Evolutionary conservation across 2,329 filamentous ascomycete genomes (phyloP).

Genomic region (Corynespora cassiicola): DNA sequence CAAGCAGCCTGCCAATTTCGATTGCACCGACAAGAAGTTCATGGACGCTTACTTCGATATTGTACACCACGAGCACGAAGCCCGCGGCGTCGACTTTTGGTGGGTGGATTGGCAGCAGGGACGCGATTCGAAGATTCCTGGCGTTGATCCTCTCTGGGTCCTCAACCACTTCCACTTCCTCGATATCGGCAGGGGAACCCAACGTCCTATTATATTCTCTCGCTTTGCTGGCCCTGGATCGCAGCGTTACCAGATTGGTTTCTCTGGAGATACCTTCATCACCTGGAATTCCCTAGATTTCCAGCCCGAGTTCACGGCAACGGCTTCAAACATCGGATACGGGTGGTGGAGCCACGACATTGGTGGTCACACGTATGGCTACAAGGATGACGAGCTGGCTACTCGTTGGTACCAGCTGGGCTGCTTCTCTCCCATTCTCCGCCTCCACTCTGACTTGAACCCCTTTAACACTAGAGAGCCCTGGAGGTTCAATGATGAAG

Average conservation of each 20-base stretch:
- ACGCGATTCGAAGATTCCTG: slow-evolving; percentile 59
- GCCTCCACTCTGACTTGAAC: slow-evolving; percentile 65
- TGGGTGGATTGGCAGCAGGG: slow-evolving; percentile 75
- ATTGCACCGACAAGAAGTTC: slow-evolving; percentile 61
- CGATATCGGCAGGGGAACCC: slow-evolving; percentile 54
- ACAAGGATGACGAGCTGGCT: slow-evolving; percentile 64
- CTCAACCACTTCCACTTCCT: slow-evolving; percentile 71
- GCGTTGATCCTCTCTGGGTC: slow-evolving; percentile 69
- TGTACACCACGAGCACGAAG: slow-evolving; percentile 62
- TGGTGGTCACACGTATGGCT: slow-evolving; percentile 66
- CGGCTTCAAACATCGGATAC: slow-evolving; percentile 70
- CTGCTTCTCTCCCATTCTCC: slow-evolving; percentile 66
- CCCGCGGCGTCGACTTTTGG: slow-evolving; percentile 67
- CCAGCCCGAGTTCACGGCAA: slow-evolving; percentile 72
- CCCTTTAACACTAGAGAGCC: slow-evolving; percentile 68
- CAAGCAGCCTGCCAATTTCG: slow-evolving; percentile 62
- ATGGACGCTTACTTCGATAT: slow-evolving; percentile 66
- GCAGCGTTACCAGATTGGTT: slow-evolving; percentile 70
- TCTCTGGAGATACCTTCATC: slow-evolving; percentile 67
- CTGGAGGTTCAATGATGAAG: slow-evolving; percentile 61
- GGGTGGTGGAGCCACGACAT: slow-evolving; percentile 75
- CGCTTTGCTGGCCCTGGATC: slow-evolving; percentile 68
- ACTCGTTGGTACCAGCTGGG: slow-evolving; percentile 69
- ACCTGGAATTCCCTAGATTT: slow-evolving; percentile 68
- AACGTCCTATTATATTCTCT: slow-evolving; percentile 63